Evolutionary conservation across 345 rosid genomes (phyloP).

Genomic region (Populus davidiana): DNA sequence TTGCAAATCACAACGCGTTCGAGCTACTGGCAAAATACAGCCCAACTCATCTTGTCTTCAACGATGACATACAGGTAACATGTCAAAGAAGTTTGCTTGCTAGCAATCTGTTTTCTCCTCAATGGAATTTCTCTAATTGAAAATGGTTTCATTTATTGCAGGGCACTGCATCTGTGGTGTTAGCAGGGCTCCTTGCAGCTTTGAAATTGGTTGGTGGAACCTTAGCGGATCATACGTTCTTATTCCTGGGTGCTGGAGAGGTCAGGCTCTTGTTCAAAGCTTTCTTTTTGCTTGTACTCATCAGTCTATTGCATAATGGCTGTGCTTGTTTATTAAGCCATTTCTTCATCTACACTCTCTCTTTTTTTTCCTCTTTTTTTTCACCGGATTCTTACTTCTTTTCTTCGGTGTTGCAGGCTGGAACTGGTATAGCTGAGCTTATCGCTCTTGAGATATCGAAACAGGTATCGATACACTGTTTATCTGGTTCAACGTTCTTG

Average conservation of each 20-base stretch:
- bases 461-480: conserved; percentile 61
- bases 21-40: conserved; percentile 72
- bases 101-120: neutral
- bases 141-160: conserved; percentile 23
- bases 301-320: neutral
- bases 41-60: conserved; percentile 83
- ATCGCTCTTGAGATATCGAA: conserved; percentile 89
- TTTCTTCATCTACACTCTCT: neutral
- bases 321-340: neutral
- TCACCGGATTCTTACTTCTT: conserved; percentile 8
- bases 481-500: neutral
- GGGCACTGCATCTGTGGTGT: conserved; percentile 97
- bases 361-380: neutral
- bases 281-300: neutral
- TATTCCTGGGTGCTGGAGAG: conserved; percentile 97
- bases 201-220: conserved; percentile 61
- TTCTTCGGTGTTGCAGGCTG: conserved; percentile 76
- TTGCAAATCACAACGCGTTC: conserved; percentile 95
- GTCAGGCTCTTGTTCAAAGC: conserved; percentile 33
- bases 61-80: conserved; percentile 87
- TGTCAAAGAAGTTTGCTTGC: neutral
- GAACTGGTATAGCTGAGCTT: conserved; percentile 96
- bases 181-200: conserved; percentile 81
- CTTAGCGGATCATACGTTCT: conserved; percentile 72
- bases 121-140: neutral